Evolutionary conservation across 176 grass and related monocot species (phyloP).

Genomic region (Ampelocalamus luodianensis): DNA sequence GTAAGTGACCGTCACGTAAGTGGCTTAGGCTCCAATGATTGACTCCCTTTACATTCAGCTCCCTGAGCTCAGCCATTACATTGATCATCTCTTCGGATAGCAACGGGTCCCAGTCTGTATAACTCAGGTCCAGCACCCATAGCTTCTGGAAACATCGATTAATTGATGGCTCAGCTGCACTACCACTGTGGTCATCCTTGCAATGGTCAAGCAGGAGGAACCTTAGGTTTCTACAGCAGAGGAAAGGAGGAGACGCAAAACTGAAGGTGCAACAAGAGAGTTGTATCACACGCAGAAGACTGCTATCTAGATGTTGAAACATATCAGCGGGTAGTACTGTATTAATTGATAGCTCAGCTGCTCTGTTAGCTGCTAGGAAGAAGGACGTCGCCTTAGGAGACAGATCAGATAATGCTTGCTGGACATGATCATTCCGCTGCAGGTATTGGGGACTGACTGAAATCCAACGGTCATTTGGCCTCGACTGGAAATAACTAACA

Average conservation of each 20-base stretch:
- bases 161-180: no score
- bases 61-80: not conserved
- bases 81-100: not conserved
- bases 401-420: no score
- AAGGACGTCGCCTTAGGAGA: not conserved
- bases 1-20: not conserved
- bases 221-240: not conserved
- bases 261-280: not conserved
- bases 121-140: not conserved
- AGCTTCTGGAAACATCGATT: not conserved
- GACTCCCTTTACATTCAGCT: not conserved
- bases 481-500: fast-evolving
- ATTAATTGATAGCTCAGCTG: not conserved
- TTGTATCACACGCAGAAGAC: not conserved
- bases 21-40: not conserved
- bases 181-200: not conserved
- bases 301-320: not conserved
- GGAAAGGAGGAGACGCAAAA: conserved; percentile 39
- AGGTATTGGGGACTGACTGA: fast-evolving
- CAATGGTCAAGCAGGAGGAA: conserved; percentile 7
- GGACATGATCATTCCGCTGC: not conserved
- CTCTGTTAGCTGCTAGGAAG: not conserved
- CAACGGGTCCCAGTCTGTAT: not conserved
- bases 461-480: not conserved
- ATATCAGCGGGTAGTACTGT: not conserved